Conservation (phyloP, 495 filamentous ascomycete genomes). For the Hypoxylon cercidicola region DNA sequence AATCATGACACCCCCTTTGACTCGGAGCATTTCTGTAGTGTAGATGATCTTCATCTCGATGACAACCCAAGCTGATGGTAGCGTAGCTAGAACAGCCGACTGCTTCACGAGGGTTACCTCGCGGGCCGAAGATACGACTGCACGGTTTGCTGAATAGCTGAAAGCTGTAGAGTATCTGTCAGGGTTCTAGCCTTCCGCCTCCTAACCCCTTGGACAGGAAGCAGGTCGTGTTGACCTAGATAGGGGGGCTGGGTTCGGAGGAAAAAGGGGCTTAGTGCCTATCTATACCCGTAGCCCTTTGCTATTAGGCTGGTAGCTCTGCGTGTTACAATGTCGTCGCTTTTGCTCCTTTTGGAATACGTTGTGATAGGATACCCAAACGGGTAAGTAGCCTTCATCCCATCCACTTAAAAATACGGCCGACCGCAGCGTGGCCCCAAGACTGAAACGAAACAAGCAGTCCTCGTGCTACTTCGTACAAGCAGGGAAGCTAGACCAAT, state of each 20-base stretch:
- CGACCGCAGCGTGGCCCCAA: background rate
- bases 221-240: background rate
- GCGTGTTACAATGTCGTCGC: no score
- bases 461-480: slow-evolving; percentile 7
- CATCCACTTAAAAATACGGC: slow-evolving; percentile 1
- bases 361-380: no score
- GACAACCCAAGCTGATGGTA: background rate
- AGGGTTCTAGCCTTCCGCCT: no score
- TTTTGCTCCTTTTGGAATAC: no score
- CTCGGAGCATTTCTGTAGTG: background rate
- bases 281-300: no score
- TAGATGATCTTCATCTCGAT: background rate
- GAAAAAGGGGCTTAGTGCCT: no score
- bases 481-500: background rate
- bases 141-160: slow-evolving; percentile 3
- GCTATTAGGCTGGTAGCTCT: no score
- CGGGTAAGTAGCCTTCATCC: background rate
- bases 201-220: no score
- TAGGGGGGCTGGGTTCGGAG: background rate
- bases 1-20: background rate
- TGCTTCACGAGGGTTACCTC: background rate
- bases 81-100: no score
- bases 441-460: slow-evolving; percentile 20
- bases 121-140: slow-evolving; percentile 4
- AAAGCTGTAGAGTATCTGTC: background rate